These are phyloP conservation scores for maize (Zea mays) DNA, from an alignment of 176 grass and related monocot species.

Conservation along the genomic window DNA sequence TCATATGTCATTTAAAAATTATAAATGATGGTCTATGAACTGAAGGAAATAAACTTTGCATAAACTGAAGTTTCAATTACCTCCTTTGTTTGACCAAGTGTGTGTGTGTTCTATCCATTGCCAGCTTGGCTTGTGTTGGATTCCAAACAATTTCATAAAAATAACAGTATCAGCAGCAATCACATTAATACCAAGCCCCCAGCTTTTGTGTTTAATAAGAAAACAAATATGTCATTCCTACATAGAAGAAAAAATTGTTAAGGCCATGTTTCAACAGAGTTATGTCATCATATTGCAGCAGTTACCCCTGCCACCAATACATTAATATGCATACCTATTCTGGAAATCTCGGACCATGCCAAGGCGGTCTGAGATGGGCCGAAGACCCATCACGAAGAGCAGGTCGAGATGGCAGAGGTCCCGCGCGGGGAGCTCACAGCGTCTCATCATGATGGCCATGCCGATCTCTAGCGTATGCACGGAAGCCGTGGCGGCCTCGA, in stretches of 20 bases:
- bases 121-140: constrained; percentile 96
- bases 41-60: too few species aligned
- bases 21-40: too few species aligned
- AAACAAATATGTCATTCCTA: too few species aligned
- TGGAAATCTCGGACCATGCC: constrained; percentile 98
- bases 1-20: too few species aligned
- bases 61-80: too few species aligned
- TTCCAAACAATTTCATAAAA: constrained; percentile 99
- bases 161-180: too few species aligned
- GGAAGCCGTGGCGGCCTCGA: constrained; percentile 58
- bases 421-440: constrained; percentile 86
- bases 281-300: constrained; percentile 15
- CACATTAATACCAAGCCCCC: too few species aligned
- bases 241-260: constrained; percentile 18
- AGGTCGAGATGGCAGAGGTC: constrained; percentile 96
- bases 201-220: too few species aligned
- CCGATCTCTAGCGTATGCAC: constrained; percentile 70
- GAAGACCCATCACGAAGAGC: constrained; percentile 95
- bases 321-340: constrained; percentile 55
- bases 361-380: constrained; percentile 78
- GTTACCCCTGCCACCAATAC: neutral
- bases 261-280: constrained; percentile 35
- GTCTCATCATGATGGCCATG: constrained; percentile 87
- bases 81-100: too few species aligned
- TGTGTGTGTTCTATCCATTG: constrained; percentile 97